Evolutionary conservation across 768 basidiomycete species (phyloP), one percentile per base, ranked within the genome.

Genomic region (Macrolepiota albuminosa): DNA sequence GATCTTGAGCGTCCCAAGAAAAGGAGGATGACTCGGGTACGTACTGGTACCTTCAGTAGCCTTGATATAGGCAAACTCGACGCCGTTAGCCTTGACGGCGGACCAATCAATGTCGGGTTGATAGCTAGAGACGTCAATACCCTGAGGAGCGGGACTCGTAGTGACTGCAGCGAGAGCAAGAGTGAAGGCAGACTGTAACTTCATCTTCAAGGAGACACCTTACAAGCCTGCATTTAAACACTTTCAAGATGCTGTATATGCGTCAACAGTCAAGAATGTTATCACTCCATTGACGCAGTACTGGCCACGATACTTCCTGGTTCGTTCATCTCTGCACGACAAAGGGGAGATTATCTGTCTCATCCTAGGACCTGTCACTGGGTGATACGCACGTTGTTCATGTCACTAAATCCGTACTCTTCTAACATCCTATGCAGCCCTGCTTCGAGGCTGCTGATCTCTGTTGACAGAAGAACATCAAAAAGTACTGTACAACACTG

Each of bases 41-140:
- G 2, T 45, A 67, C 67, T 46, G n/a, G 64, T 68, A 48, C 63
- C 60, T 67, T 88, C 85, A 3, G 86, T 88, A 9, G 85, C 86
- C 67, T 87, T 88, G 78, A 88, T 86, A 66, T 78, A 87, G 3
- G 73, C 82, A 64, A 85, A 88, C 13, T 72, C 58, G 36, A 85
- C 68, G 4, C 83, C 85, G 60, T 81, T 81, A 13, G 76, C 67
- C 61, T 73, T 77, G 61, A 85, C 81, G 3, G 76, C 73, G 42
- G 65, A 71, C 84, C 84, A 87, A 67, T 85, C 72, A 42, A 87
- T 69, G 62, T 62, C 66, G 13, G 75, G 65, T 61, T 87, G 85
- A 50, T 72, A 79, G 66, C 66, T 53, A 11, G 84, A 85, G 58
- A 87, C 80, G 61, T 86, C 85, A 50, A 85, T 81, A 18, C 84